Conservation (phyloP, 2,329 filamentous ascomycete genomes). For the Aspergillus udagawae region DNA sequence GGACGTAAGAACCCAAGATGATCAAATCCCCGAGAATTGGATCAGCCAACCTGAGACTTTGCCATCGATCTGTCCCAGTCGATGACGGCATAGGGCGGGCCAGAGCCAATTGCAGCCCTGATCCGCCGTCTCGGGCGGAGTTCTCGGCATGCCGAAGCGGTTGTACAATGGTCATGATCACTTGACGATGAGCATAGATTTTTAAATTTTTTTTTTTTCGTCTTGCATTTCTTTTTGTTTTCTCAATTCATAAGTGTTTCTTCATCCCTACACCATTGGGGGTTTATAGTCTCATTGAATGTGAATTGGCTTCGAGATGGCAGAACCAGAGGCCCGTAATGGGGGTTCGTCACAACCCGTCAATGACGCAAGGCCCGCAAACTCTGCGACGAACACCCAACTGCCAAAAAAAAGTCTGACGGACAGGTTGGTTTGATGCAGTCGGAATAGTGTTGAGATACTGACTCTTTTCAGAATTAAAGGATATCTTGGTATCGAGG, state of each 20-base stretch:
- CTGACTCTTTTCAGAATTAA: not conserved
- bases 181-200: too few species aligned
- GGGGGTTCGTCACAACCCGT: not conserved
- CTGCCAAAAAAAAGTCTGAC: not conserved
- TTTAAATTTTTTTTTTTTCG: not conserved
- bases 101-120: not conserved
- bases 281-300: not conserved
- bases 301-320: not conserved
- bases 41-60: not conserved
- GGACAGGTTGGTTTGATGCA: not conserved
- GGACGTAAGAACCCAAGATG: not conserved
- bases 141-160: not conserved
- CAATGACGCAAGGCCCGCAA: not conserved
- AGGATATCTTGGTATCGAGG: not conserved
- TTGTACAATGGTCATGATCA: not conserved
- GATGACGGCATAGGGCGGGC: not conserved
- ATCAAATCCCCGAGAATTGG: not conserved
- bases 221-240: not conserved
- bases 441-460: not conserved
- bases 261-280: not conserved
- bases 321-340: not conserved
- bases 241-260: not conserved
- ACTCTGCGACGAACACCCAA: not conserved
- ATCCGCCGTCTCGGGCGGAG: too few species aligned
- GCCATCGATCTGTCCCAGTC: not conserved